Evolutionary conservation across 2,329 filamentous ascomycete species (phyloP), one percentile per base, ranked within the genome.

Genomic region (Colletotrichum liaoningense): DNA sequence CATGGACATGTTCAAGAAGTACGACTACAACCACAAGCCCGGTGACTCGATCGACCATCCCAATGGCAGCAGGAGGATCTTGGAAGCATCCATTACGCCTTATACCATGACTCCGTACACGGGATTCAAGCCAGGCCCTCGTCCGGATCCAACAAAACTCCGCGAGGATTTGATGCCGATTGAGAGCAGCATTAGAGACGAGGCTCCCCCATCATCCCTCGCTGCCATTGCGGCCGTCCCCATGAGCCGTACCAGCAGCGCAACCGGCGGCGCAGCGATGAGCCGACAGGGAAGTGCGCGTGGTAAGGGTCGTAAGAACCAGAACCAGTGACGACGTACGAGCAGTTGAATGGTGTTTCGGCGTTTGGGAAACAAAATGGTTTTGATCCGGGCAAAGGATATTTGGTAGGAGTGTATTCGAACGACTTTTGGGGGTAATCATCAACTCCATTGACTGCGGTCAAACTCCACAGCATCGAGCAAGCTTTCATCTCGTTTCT

Each of bases 1-100:
- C 60, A 90, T 93, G 83, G 87, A 87, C 46, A 85, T 88, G 74
- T 87, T 89, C 76, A 87, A 87, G 78, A 86, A 88, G 75, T 92
- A 91, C 75, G 87, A 89, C 77, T 82, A 84, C 69, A 81, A 81
- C 5, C 85, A 90, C 77, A 88, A 88, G 73, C 82, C 84, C 2
- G 89, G 89, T 2, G 85, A 89, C 38, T 89, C 90, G 69, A 84
- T 91, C n/a, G 87, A 90, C 72, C 82, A 84, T 5, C 83, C 86
- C 55, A 87, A 86, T 70, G 88, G 89, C 33, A 84, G 88, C 67
- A 87, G 88, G 65, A 87, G 84, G 75, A 81, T 91, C 9, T 85
- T 91, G n/a, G 87, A 91, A 77, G 85, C 86, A 35, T 88, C 89
- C 28, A 85, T 88, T 3, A 81, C 83, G 9, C 85, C 87, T 1